Percentiles rank a stretch among this genome's conserved stretches.
phyloP scores from a whole-genome alignment of 371 early-diverging fungal species.

The Mucor piriformis region DNA sequence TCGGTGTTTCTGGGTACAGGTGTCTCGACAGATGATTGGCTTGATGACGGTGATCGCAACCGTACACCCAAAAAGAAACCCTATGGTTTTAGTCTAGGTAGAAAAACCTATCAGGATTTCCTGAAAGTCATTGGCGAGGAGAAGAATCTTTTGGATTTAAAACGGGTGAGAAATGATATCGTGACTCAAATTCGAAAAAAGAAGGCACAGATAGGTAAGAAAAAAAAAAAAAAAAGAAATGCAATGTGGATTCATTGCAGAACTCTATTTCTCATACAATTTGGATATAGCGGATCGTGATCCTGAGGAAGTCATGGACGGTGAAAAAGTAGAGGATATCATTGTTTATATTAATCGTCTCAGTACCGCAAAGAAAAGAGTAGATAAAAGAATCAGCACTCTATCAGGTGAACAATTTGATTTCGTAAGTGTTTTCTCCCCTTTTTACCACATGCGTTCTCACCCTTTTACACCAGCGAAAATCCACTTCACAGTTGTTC shows the following conservation, averaged over 20 bases:
- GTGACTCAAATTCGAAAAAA: constrained; percentile 78
- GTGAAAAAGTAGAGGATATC: constrained; percentile 78
- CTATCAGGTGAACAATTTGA: constrained; percentile 60
- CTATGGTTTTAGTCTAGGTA: constrained; percentile 32
- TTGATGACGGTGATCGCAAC: not conserved
- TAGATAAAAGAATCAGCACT: constrained; percentile 73
- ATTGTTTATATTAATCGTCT: constrained; percentile 75
- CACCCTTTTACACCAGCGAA: constrained; percentile 9
- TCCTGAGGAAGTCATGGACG: constrained; percentile 78
- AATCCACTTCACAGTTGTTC: constrained; percentile 35
- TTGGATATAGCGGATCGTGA: constrained; percentile 57
- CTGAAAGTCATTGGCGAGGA: constrained; percentile 75
- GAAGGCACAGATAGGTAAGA: constrained; percentile 54
- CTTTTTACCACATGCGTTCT: not conserved
- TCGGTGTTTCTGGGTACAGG: constrained; percentile 36
- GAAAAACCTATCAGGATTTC: constrained; percentile 76
- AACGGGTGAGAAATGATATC: constrained; percentile 69
- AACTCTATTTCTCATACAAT: no score
- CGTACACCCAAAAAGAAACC: not conserved
- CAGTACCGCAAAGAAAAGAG: constrained; percentile 69
- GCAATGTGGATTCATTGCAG: no score
- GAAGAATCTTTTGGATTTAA: constrained; percentile 65
- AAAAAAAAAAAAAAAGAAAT: no score
- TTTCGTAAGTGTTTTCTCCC: constrained; percentile 28
- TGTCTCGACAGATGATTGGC: constrained; percentile 9